A percentile compares a stretch with the other conserved stretches of the same genome.
These are phyloP conservation scores for Fraxinus americana DNA, from an alignment of 257 asterid species.

Conservation along the genomic window DNA sequence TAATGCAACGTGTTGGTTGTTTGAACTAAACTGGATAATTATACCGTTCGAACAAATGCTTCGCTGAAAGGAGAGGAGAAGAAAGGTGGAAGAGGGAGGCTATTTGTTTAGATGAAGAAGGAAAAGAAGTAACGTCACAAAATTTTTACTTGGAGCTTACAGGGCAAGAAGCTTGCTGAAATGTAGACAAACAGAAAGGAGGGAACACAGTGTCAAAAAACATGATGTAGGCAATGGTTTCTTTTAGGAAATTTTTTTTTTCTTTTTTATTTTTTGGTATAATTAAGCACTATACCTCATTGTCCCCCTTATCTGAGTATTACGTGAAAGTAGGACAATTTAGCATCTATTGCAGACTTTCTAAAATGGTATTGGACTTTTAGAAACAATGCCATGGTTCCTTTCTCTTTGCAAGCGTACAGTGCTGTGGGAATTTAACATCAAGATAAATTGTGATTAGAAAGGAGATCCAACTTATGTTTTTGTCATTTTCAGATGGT, in stretches of 20 bases:
- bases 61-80: neutral
- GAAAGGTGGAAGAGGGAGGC: neutral
- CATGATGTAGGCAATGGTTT: neutral
- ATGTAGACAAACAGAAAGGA: neutral
- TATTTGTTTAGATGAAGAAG: too few relatives aligned
- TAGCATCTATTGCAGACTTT: too few relatives aligned
- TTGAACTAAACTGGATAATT: neutral
- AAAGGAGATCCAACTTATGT: constrained; percentile 7
- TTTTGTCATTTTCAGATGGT: constrained; percentile 42
- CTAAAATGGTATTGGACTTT: neutral
- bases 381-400: neutral
- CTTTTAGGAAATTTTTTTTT: neutral
- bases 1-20: neutral
- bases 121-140: neutral
- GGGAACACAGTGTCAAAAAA: neutral
- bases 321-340: too few relatives aligned
- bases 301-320: too few relatives aligned
- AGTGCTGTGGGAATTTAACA: constrained; percentile 7
- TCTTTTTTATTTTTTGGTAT: too few relatives aligned
- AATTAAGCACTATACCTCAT: too few relatives aligned
- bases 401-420: neutral
- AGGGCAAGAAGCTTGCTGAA: neutral
- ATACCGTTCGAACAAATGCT: neutral
- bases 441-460: constrained; percentile 10
- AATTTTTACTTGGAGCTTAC: neutral